phyloP scores from a whole-genome alignment of 768 basidiomycete genomes.

The Tubosaeta brunneosetosa region DNA sequence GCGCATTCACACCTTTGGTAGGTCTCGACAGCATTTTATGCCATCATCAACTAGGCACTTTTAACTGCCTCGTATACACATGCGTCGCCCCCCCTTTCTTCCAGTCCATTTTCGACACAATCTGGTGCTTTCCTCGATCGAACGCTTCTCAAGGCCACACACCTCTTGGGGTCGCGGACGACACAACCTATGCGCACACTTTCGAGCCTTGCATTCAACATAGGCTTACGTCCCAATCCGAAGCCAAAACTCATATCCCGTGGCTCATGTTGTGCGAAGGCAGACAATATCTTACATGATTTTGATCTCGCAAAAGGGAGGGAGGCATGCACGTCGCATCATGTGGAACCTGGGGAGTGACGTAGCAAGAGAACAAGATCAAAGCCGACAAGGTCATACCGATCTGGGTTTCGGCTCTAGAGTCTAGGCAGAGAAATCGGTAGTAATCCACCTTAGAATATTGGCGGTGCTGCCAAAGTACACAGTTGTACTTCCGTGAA shows the following conservation, averaged over 20 bases:
- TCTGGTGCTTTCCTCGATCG: not conserved
- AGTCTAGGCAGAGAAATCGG: too few species aligned
- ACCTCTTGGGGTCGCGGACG: not conserved
- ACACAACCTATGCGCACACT: not conserved
- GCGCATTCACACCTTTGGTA: not conserved
- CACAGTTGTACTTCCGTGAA: too few species aligned
- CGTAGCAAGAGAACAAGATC: too few species aligned
- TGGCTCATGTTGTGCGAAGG: not conserved
- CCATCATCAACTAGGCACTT: not conserved
- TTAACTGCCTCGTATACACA: not conserved
- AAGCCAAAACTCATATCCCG: not conserved
- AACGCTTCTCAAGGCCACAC: slow-evolving; percentile 3
- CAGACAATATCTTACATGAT: not conserved
- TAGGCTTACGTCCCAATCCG: too few species aligned
- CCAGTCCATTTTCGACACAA: not conserved
- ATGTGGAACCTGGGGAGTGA: too few species aligned
- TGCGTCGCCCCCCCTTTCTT: not conserved
- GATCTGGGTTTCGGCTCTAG: too few species aligned
- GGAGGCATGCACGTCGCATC: not conserved
- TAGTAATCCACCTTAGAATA: too few species aligned
- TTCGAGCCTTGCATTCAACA: not conserved
- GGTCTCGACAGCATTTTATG: slow-evolving; percentile 5
- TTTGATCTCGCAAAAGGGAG: not conserved
- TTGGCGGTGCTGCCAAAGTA: too few species aligned
- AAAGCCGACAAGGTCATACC: too few species aligned